Percentiles rank a stretch among this genome's conserved stretches.
Conservation (phyloP, 768 basidiomycete species). For the Mycena venus region DNA sequence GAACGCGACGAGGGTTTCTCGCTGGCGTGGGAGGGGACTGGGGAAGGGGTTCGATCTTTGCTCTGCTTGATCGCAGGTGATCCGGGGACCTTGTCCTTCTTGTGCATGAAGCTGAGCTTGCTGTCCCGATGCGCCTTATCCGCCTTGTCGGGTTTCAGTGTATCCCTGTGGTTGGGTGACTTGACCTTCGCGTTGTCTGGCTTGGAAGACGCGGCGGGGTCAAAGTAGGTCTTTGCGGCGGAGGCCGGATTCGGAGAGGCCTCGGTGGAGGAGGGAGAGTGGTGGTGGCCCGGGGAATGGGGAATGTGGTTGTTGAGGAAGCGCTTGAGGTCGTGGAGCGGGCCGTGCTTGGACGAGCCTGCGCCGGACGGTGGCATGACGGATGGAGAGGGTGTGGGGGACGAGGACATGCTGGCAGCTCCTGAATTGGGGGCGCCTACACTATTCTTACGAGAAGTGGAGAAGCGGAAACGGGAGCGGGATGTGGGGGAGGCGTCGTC, state of each 20-base stretch:
- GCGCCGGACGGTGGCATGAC: conserved; percentile 32
- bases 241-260: conserved; percentile 11
- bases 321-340: conserved; percentile 93
- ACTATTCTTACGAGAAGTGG: conserved; percentile 20
- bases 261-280: conserved; percentile 34
- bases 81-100: conserved; percentile 35
- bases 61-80: conserved; percentile 50
- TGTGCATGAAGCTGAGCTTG: conserved; percentile 46
- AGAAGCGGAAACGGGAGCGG: conserved; percentile 43
- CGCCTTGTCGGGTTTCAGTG: background rate
- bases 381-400: conserved; percentile 31
- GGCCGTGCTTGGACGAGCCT: conserved; percentile 60
- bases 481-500: conserved; percentile 28
- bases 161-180: background rate
- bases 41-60: conserved; percentile 60
- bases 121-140: conserved; percentile 25
- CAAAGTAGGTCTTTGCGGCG: conserved; percentile 17
- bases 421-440: conserved; percentile 31
- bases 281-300: conserved; percentile 58
- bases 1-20: conserved; percentile 45
- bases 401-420: background rate
- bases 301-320: conserved; percentile 95
- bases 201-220: conserved; percentile 13
- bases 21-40: conserved; percentile 37
- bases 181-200: background rate